Evolutionary conservation across 495 filamentous ascomycete species (phyloP).

Genomic region (Margaritispora aquatica): DNA sequence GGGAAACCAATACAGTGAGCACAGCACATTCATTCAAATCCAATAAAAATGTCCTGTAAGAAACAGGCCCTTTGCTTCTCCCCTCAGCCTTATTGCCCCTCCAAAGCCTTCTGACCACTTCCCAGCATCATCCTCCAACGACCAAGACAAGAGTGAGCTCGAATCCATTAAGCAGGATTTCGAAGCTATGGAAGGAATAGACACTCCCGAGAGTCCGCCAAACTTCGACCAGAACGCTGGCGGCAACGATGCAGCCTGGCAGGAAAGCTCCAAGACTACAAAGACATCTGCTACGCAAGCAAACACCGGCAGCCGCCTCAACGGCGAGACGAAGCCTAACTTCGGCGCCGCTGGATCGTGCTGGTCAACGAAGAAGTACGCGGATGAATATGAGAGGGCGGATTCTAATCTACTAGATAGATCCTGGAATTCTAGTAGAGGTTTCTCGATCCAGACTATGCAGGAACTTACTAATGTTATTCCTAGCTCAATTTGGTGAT

Average conservation of each 20-base stretch:
- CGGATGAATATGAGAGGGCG: constrained; percentile 23
- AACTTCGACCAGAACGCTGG: neutral
- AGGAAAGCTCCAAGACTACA: constrained; percentile 2
- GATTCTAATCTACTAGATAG: constrained; percentile 12
- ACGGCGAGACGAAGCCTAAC: constrained; percentile 16
- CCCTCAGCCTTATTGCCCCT: neutral
- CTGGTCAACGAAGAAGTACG: constrained; percentile 23
- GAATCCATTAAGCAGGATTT: no score
- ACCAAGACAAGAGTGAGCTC: neutral
- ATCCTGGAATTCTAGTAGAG: constrained; percentile 16
- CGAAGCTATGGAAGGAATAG: constrained; percentile 15
- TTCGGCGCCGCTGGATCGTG: constrained; percentile 21
- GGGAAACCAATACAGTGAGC: neutral
- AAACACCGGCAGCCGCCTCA: constrained; percentile 2
- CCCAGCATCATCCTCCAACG: constrained; percentile 2
- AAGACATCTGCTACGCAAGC: neutral
- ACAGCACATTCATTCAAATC: neutral
- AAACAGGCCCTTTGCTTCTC: neutral
- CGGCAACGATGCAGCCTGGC: neutral
- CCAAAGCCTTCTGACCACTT: neutral
- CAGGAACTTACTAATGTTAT: constrained; percentile 1
- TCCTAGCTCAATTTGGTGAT: constrained; percentile 23
- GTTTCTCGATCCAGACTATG: neutral
- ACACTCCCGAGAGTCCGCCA: constrained; percentile 20
- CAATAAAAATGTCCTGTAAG: constrained; percentile 8